phyloP scores from a whole-genome alignment of 495 filamentous ascomycete genomes.

The Aspergillus campestris region DNA sequence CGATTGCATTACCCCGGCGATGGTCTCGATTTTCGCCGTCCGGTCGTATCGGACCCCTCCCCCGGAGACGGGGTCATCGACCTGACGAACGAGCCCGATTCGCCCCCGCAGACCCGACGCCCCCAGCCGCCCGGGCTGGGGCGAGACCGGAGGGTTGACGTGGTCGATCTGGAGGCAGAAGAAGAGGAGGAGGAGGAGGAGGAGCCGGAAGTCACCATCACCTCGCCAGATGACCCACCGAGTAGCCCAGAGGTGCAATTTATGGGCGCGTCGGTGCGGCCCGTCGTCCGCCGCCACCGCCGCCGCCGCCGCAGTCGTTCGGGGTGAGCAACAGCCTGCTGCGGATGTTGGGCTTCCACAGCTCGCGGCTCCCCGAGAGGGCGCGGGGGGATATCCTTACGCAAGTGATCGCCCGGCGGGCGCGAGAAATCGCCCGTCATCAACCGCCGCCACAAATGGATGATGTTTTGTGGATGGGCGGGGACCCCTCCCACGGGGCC shows the following conservation, averaged over 20 bases:
- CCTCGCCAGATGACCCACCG: constrained; percentile 11
- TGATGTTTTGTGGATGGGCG: constrained; percentile 13
- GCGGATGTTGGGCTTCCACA: constrained; percentile 8
- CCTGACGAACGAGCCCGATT: constrained; percentile 43
- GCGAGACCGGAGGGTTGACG: constrained; percentile 25
- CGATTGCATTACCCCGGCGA: constrained; percentile 32
- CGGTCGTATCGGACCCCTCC: constrained; percentile 23
- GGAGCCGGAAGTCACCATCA: constrained; percentile 1
- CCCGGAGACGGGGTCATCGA: constrained; percentile 42
- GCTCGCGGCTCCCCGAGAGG: not conserved
- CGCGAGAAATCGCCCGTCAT: constrained; percentile 1
- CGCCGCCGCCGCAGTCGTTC: not conserved
- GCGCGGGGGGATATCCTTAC: constrained; percentile 4
- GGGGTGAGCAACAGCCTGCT: not conserved
- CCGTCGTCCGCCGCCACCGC: constrained; percentile 6
- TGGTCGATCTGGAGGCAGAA: constrained; percentile 28
- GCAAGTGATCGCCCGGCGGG: constrained; percentile 10
- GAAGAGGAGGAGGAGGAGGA: constrained; percentile 9
- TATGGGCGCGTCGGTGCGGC: constrained; percentile 16
- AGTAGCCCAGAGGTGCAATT: constrained; percentile 35
- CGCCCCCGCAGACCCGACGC: constrained; percentile 17
- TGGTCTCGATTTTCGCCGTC: constrained; percentile 43
- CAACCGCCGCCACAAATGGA: not conserved
- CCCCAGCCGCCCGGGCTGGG: constrained; percentile 24
- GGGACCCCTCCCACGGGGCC: constrained; percentile 1